Conservation (phyloP, 2,329 filamentous ascomycete species). For the Aureobasidium sp. region DNA sequence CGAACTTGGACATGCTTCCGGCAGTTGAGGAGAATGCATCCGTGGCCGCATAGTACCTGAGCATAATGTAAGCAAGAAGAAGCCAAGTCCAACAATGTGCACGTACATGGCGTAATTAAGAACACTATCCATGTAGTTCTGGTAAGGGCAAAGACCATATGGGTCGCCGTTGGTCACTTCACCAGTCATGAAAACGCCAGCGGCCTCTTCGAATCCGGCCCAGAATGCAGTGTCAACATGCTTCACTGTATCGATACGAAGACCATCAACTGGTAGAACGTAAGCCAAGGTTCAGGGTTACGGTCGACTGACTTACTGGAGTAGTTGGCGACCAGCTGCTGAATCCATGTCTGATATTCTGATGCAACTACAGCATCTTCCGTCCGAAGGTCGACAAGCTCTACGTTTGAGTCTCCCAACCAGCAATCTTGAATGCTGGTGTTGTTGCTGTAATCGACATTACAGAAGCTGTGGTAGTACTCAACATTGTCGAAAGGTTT, state of each 20-base stretch:
- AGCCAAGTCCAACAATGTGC: not conserved
- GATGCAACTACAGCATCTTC: conserved; percentile 41
- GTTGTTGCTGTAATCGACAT: conserved; percentile 46
- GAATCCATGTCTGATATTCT: conserved; percentile 54
- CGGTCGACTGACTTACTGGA: conserved; percentile 28
- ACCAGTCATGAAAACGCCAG: conserved; percentile 39
- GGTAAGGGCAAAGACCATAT: conserved; percentile 35
- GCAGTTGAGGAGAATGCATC: conserved; percentile 31
- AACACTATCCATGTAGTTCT: conserved; percentile 38
- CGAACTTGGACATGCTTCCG: conserved; percentile 34
- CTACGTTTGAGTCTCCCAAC: conserved; percentile 47
- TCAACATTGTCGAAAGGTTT: conserved; percentile 36
- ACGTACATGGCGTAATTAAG: conserved; percentile 40
- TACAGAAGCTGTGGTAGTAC: conserved; percentile 49
- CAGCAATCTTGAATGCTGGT: conserved; percentile 43
- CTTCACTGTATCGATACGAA: conserved; percentile 46
- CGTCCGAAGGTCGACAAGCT: conserved; percentile 57
- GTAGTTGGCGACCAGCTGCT: conserved; percentile 51
- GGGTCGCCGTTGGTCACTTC: conserved; percentile 37
- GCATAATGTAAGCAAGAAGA: conserved; percentile 21
- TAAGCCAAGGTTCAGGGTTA: not conserved
- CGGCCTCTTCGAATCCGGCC: conserved; percentile 29
- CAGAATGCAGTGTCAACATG: conserved; percentile 40
- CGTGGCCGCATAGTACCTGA: conserved; percentile 32
- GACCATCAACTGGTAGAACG: conserved; percentile 38